Conservation (phyloP, 306 rosid genomes). For the Amphicarpaea edgeworthii region DNA sequence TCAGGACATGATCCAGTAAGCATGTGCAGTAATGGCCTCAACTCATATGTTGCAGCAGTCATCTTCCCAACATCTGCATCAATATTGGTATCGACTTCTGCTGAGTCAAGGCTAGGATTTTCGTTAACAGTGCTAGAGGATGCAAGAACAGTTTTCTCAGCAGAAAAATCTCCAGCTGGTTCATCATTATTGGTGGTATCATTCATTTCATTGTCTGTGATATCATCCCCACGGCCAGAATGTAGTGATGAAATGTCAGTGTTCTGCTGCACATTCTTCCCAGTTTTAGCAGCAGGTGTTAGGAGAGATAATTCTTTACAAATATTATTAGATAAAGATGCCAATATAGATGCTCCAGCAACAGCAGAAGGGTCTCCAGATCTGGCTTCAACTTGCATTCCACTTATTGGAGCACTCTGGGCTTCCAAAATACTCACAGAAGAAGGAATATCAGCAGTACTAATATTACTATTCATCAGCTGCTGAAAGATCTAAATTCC, state of each 20-base stretch:
- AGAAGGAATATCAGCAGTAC: conserved; percentile 62
- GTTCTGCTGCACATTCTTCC: conserved; percentile 63
- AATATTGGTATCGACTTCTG: conserved; percentile 60
- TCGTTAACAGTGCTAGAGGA: conserved; percentile 60
- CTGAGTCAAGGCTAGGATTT: conserved; percentile 60
- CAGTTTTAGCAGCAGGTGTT: conserved; percentile 68
- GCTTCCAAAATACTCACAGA: conserved; percentile 83
- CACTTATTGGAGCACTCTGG: conserved; percentile 73
- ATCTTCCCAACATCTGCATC: conserved; percentile 61
- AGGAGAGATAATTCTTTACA: conserved; percentile 68
- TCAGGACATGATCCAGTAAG: conserved; percentile 68
- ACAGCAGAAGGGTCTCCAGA: conserved; percentile 87
- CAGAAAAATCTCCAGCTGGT: conserved; percentile 53
- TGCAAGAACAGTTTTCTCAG: conserved; percentile 65
- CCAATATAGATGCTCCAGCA: conserved; percentile 80
- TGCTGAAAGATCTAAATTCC: conserved; percentile 79
- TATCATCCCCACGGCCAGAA: conserved; percentile 60
- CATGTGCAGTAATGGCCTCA: conserved; percentile 69
- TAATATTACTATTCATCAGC: conserved; percentile 64
- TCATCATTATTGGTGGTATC: conserved; percentile 60
- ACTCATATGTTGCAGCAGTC: conserved; percentile 53
- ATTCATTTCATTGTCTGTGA: conserved; percentile 64
- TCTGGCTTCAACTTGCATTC: conserved; percentile 77
- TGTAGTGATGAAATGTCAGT: conserved; percentile 63
- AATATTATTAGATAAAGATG: conserved; percentile 69